These are phyloP conservation scores for Plasmodium falciparum DNA, from an alignment of 169 alveolate species.

Conservation along the genomic window DNA sequence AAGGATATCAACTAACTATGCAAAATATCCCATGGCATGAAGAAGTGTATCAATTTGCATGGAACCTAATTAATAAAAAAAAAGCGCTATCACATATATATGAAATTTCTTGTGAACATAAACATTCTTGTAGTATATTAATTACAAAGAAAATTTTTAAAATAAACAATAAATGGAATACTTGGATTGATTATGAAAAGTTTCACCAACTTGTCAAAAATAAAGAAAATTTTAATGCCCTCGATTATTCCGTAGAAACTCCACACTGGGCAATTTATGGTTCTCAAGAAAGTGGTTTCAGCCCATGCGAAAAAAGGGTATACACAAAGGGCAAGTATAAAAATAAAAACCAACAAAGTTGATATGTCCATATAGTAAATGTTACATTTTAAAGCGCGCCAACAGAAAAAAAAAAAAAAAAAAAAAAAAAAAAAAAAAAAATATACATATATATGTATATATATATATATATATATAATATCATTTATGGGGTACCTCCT, in stretches of 20 bases:
- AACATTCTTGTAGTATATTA: slow-evolving; percentile 90
- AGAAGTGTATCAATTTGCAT: slow-evolving; percentile 80
- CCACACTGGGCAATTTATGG: slow-evolving; percentile 93
- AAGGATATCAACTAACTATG: slow-evolving; percentile 89
- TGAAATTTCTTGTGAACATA: slow-evolving; percentile 90
- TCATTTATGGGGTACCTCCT: no score
- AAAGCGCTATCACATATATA: slow-evolving; percentile 78
- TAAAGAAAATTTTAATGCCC: slow-evolving; percentile 78
- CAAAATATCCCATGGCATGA: slow-evolving; percentile 90
- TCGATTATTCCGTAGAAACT: slow-evolving; percentile 88
- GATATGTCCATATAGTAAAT: not conserved
- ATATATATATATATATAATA: no score
- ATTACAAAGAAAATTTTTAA: slow-evolving; percentile 84
- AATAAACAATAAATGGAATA: slow-evolving; percentile 90
- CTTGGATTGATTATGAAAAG: slow-evolving; percentile 91
- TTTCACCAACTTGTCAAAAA: slow-evolving; percentile 87
- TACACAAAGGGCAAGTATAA: slow-evolving; percentile 69
- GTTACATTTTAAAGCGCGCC: no score
- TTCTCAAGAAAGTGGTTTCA: slow-evolving; percentile 89
- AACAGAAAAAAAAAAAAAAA: not conserved
- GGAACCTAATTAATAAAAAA: slow-evolving; percentile 74
- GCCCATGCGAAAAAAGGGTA: slow-evolving; percentile 87
- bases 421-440: not conserved
- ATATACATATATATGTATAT: not conserved
- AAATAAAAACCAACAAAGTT: slow-evolving; percentile 2